Base-by-base conservation (phyloP, 2,329 filamentous ascomycete species). In the Clonostachys chloroleuca region DNA sequence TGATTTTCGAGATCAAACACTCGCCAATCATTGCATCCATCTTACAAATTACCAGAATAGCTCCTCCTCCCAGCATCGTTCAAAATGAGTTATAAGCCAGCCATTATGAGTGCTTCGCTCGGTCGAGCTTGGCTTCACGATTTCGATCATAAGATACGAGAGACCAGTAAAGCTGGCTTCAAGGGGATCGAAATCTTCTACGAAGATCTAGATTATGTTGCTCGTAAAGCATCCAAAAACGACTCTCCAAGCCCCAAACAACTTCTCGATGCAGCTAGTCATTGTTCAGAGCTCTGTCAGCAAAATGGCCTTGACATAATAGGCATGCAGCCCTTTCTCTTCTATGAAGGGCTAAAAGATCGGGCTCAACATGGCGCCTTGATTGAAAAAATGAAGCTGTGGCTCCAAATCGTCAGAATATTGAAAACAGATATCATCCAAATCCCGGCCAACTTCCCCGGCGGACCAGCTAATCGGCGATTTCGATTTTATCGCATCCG, bases 171-270 rank as follows among this genome's bases (percentile, higher is more conserved):
- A 46, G 75, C 86, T 55, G 83, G 83, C 17, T 81, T 89, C 59
- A 64, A 77, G 49, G 86, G 85, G 45, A 79, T 92, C 52, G 88
- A 92, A 61, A 73, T 91, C 16, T 91, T 90, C 69, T 83, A 86
- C 63, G 87, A 92, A 60, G 88, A 92, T 60, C 74, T 92, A 3
- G 69, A 80, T 49, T 80, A 83, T 56, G 58, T 86, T 12, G 81
- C 84, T 16, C 42, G 42, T 33, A 43, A 33, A 16, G 2, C 34
- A 12, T 44, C 34, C 33, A 34, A 42, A 7, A 17, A 16, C 40
- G 40, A 42, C 2, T 20, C 14, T 16, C 40, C 40, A 24, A 20
- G 20, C n/a, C 40, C 16, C 13, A 14, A 42, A 8, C 14, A n/a
- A 52, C 72, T 83, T 35, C 20, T 46, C 12, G 18, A 34, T 3